Evolutionary conservation across 2,329 filamentous ascomycete genomes (phyloP).

Genomic region (Macrophomina pseudophaseolina): DNA sequence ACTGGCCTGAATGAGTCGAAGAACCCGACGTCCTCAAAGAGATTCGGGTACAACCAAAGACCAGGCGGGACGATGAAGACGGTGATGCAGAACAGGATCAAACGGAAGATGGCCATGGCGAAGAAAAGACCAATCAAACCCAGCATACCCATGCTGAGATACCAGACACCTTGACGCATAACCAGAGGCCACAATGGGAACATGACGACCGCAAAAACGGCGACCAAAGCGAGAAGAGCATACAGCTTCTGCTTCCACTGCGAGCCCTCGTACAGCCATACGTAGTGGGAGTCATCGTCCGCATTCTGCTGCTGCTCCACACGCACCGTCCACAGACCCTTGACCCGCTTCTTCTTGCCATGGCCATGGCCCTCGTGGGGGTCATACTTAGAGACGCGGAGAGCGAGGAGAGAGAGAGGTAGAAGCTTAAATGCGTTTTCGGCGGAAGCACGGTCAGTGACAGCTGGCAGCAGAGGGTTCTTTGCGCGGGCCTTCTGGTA

Average conservation of each 20-base stretch:
- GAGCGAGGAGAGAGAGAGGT: slow-evolving; percentile 89
- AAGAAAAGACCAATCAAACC: slow-evolving; percentile 93
- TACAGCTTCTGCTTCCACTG: slow-evolving; percentile 95
- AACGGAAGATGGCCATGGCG: slow-evolving; percentile 93
- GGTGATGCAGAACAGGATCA: slow-evolving; percentile 92
- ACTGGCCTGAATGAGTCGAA: slow-evolving; percentile 95
- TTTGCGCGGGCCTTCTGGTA: slow-evolving; percentile 89
- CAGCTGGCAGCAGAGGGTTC: slow-evolving; percentile 85
- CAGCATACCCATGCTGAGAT: slow-evolving; percentile 92
- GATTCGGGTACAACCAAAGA: slow-evolving; percentile 96
- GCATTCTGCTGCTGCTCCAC: slow-evolving; percentile 97
- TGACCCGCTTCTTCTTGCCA: slow-evolving; percentile 82
- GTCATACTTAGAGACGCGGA: slow-evolving; percentile 85
- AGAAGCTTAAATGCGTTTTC: slow-evolving; percentile 95
- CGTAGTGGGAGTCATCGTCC: slow-evolving; percentile 86
- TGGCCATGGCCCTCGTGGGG: slow-evolving; percentile 66
- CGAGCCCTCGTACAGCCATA: slow-evolving; percentile 93
- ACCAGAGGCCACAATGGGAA: slow-evolving; percentile 96
- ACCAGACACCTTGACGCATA: slow-evolving; percentile 93
- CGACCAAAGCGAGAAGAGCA: slow-evolving; percentile 77
- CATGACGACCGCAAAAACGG: slow-evolving; percentile 87
- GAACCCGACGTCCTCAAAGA: slow-evolving; percentile 98
- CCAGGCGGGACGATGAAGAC: slow-evolving; percentile 84
- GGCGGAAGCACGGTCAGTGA: slow-evolving; percentile 85
- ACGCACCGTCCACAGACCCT: slow-evolving; percentile 94